These are phyloP conservation scores for Naganishia kalamii DNA, from an alignment of 768 basidiomycete genomes.

Conservation along the genomic window DNA sequence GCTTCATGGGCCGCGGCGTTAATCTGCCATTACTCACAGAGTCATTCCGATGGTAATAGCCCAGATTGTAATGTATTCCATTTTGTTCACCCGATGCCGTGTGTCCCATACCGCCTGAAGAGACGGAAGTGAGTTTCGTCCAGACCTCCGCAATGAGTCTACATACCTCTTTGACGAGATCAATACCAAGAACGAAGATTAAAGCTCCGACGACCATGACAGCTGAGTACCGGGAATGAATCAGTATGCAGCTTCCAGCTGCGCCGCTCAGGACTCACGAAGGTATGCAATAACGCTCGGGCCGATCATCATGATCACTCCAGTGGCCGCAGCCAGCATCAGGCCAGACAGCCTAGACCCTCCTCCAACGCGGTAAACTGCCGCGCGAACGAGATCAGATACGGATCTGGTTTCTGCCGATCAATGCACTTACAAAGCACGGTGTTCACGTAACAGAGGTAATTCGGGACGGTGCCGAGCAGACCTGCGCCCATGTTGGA, in stretches of 20 bases:
- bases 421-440: conserved; percentile 41
- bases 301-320: conserved; percentile 67
- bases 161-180: conserved; percentile 70
- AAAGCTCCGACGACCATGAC: conserved; percentile 85
- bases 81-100: conserved; percentile 73
- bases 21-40: conserved; percentile 30
- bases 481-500: conserved; percentile 79
- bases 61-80: conserved; percentile 50
- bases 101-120: conserved; percentile 82
- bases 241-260: background rate
- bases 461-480: conserved; percentile 74
- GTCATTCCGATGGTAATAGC: conserved; percentile 70
- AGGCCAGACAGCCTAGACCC: conserved; percentile 75
- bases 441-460: conserved; percentile 57
- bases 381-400: conserved; percentile 27
- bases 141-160: background rate
- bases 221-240: conserved; percentile 51
- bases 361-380: conserved; percentile 91
- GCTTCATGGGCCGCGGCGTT: conserved; percentile 48
- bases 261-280: conserved; percentile 55
- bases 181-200: conserved; percentile 89
- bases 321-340: conserved; percentile 70
- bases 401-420: too few relatives aligned
- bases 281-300: conserved; percentile 86
- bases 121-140: background rate